Evolutionary conservation across 2,329 filamentous ascomycete genomes (phyloP).

Genomic region (Aspergillus pseudotamarii): DNA sequence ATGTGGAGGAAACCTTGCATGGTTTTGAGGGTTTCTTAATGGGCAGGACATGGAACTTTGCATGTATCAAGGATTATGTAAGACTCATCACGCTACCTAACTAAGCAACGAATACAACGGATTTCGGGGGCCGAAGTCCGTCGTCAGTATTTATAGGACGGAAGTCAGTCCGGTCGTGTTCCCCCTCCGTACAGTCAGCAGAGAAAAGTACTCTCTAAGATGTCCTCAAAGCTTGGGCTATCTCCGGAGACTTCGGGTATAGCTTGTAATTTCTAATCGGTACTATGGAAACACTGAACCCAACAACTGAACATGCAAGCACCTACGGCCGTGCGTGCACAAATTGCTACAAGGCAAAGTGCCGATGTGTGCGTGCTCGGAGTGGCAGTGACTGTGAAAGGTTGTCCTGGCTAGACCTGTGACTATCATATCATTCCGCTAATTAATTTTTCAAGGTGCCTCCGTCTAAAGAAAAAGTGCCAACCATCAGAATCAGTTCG

Average conservation of each 20-base stretch:
- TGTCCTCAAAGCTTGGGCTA: no score
- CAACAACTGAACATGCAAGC: conserved; percentile 15
- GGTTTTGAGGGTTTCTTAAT: no score
- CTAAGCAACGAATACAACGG: not conserved
- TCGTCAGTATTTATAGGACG: not conserved
- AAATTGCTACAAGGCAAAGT: conserved; percentile 36
- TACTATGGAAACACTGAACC: conserved; percentile 20
- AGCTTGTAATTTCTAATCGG: not conserved
- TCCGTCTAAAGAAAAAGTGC: conserved; percentile 41
- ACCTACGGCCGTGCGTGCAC: conserved; percentile 33
- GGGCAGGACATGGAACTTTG: no score
- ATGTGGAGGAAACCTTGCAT: not conserved
- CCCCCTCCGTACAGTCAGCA: no score
- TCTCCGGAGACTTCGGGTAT: not conserved
- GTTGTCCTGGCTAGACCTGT: conserved; percentile 10
- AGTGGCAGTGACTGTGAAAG: conserved; percentile 29
- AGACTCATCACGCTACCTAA: no score
- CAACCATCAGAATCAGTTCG: conserved; percentile 39
- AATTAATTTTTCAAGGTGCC: conserved; percentile 29
- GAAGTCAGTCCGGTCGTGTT: not conserved
- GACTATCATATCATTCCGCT: not conserved
- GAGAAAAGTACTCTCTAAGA: no score
- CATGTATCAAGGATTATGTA: no score
- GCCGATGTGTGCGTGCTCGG: conserved; percentile 28
- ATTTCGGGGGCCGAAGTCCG: conserved; percentile 17